Evolutionary conservation across 2,329 filamentous ascomycete genomes (phyloP).

Genomic region (Xylogone sp.): DNA sequence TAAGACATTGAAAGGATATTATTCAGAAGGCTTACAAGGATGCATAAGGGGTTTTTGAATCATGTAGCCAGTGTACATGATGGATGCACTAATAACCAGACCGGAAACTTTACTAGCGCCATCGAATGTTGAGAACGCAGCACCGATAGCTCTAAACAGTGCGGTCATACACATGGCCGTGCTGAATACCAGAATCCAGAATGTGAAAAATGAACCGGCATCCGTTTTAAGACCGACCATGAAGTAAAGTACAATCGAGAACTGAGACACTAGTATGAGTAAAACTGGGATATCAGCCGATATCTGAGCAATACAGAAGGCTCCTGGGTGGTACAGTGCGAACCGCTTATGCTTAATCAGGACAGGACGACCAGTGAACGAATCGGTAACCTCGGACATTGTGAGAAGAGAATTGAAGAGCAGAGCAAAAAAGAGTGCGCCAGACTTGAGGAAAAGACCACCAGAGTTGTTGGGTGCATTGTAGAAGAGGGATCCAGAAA

Average conservation of each 20-base stretch:
- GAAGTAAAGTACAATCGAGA: constrained; percentile 58
- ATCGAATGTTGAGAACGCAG: constrained; percentile 53
- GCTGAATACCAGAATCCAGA: constrained; percentile 43
- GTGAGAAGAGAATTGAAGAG: constrained; percentile 59
- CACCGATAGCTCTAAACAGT: constrained; percentile 52
- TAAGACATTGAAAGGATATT: too few species aligned
- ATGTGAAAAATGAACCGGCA: constrained; percentile 58
- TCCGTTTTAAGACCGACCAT: constrained; percentile 53
- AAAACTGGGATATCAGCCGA: constrained; percentile 52
- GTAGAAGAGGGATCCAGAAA: constrained; percentile 66
- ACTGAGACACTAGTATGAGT: constrained; percentile 53
- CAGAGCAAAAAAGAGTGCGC: constrained; percentile 61
- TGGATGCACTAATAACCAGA: constrained; percentile 43
- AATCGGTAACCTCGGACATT: constrained; percentile 63
- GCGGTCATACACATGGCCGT: constrained; percentile 56
- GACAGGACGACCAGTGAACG: constrained; percentile 56
- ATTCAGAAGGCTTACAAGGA: constrained; percentile 41
- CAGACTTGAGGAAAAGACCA: constrained; percentile 61
- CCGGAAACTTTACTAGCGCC: constrained; percentile 55
- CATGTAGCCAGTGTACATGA: constrained; percentile 63
- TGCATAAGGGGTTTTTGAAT: constrained; percentile 60
- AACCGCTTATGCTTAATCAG: constrained; percentile 56
- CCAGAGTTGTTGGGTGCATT: constrained; percentile 52
- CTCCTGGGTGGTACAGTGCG: constrained; percentile 53
- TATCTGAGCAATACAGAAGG: constrained; percentile 55